Evolutionary conservation across 2,329 filamentous ascomycete species (phyloP).

Genomic region (Blastomyces silverae): DNA sequence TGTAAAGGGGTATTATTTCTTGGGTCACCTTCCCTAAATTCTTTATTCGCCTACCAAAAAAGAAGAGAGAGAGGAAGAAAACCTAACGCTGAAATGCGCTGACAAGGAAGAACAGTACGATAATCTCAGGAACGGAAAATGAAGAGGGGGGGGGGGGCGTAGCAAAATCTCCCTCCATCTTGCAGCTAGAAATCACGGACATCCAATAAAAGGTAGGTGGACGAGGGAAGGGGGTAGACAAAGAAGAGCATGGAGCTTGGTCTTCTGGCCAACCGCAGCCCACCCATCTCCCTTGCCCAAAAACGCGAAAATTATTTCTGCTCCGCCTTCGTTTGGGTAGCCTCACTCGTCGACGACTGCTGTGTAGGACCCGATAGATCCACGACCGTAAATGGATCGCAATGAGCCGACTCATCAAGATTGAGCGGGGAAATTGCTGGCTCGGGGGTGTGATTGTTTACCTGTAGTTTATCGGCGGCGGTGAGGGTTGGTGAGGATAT

Average conservation of each 20-base stretch:
- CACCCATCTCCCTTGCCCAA: background rate
- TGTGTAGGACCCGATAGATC: background rate
- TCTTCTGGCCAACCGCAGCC: background rate
- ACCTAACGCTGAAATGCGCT: background rate
- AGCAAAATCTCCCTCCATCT: background rate
- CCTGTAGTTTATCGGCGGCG: conserved; percentile 14
- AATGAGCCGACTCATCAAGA: conserved; percentile 13
- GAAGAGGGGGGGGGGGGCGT: background rate
- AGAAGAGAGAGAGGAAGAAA: background rate
- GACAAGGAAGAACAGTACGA: background rate
- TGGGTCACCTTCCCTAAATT: background rate
- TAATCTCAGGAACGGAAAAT: background rate
- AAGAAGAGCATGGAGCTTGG: too few species aligned
- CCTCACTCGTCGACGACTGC: background rate
- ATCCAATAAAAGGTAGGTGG: background rate
- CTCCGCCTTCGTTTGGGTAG: background rate
- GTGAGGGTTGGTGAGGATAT: conserved; percentile 14
- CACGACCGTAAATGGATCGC: conserved; percentile 3
- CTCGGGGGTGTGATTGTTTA: conserved; percentile 1
- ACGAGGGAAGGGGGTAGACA: too few species aligned
- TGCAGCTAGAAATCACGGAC: background rate
- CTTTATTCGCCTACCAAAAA: background rate
- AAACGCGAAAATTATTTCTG: background rate
- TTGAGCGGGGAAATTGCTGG: conserved; percentile 15
- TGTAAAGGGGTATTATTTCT: background rate